Conservation (phyloP, 169 alveolate genomes). For the Eimeria sp. region DNA sequence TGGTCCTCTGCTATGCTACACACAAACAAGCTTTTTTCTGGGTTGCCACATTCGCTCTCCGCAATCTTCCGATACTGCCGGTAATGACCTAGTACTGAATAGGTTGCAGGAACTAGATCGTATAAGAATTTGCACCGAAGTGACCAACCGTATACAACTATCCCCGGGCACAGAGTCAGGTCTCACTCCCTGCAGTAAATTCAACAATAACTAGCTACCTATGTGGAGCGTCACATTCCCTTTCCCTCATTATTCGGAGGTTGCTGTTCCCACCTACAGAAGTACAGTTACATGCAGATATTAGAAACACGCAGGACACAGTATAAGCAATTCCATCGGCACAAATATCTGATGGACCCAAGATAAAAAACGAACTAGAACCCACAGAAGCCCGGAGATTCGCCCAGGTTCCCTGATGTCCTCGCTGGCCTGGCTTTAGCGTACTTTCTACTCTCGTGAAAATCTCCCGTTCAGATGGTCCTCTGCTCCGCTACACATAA, state of each 20-base stretch:
- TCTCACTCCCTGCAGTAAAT: slow-evolving; percentile 14
- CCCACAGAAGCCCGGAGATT: background rate
- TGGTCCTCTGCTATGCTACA: background rate
- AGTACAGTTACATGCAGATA: background rate
- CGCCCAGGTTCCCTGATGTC: background rate
- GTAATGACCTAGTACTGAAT: too few species aligned
- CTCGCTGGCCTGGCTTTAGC: background rate
- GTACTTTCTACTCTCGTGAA: background rate
- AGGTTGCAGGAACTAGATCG: too few species aligned
- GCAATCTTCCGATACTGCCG: background rate
- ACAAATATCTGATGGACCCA: background rate
- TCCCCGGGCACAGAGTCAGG: background rate
- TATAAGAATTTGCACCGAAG: too few species aligned
- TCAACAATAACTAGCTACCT: background rate
- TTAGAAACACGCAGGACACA: too few species aligned
- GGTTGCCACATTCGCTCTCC: background rate
- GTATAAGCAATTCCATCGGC: background rate
- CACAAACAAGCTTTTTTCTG: background rate
- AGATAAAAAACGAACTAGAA: background rate
- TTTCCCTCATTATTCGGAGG: background rate
- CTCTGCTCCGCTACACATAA: background rate
- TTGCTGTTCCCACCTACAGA: background rate
- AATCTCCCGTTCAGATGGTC: background rate
- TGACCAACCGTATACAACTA: background rate
- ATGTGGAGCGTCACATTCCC: background rate